Evolutionary conservation across 768 basidiomycete species (phyloP), one percentile per base, ranked within the genome.

Genomic region (Pulveroboletus ravenelii): DNA sequence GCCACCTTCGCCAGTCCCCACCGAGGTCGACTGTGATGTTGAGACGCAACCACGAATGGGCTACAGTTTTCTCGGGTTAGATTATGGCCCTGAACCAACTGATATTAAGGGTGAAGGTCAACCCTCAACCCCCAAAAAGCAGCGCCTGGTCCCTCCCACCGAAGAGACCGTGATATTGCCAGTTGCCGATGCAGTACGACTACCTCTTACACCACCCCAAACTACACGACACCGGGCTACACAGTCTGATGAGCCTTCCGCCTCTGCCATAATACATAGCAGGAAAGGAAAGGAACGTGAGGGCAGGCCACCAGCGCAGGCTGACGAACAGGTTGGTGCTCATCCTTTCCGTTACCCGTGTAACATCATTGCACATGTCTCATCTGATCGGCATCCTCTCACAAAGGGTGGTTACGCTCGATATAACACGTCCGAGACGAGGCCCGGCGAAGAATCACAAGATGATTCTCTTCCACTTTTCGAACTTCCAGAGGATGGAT

Each of bases 231-330:
- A 4, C 25, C 25, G 59, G 5, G 15, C 6, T 15, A 1, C 35
- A 13, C 48, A 23, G 14, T 9, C 45, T 44, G 41, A 43, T 29
- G 47, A 20, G 15, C 41, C 38, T 5, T 29, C 43, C 8, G 31
- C 36, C 32, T 31, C 59, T 49, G 48, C 48, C 15, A 47, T 32
- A 25, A 35, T 23, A 14, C 51, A 45, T 30, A 67, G 49, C 45
- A 56, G 56, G 30, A 64, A 64, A 46, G 63, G 56, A 18, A 70
- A 69, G 43, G 67, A 55, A 41, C 63, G 65, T 15, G 62, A 58
- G 30, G 37, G 32, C 10, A 40, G 12, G 8, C 37, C 20, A 30
- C 27, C 37, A 17, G 45, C 31, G 10, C 45, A 23, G 25, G 37
- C 29, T 27, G 37, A 51, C 17, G 44, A 53, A 13, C 50, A 45